Conservation (phyloP, 2,329 filamentous ascomycete species). For the Venturiaceae sp. region DNA sequence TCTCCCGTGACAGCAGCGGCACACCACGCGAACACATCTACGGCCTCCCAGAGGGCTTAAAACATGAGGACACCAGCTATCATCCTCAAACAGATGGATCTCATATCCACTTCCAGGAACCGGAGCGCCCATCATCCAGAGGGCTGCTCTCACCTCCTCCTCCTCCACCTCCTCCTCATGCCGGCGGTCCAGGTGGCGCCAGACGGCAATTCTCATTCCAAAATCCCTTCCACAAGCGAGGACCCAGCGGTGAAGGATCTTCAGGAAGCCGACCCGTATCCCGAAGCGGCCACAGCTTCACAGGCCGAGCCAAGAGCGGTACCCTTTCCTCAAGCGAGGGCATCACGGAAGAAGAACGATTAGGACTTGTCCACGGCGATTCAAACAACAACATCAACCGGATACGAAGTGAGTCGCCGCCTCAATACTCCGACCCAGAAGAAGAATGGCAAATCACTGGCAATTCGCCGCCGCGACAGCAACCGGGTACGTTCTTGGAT, state of each 20-base stretch:
- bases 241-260: slow-evolving; percentile 16
- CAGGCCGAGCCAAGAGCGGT: slow-evolving; percentile 16
- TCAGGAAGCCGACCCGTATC: slow-evolving; percentile 19
- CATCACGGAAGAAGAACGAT: slow-evolving; percentile 70
- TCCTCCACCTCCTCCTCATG: neutral
- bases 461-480: neutral
- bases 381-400: slow-evolving; percentile 21
- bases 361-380: slow-evolving; percentile 76
- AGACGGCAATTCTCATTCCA: slow-evolving; percentile 89
- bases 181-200: slow-evolving; percentile 21
- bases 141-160: neutral
- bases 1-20: neutral
- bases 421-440: slow-evolving; percentile 4
- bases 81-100: slow-evolving; percentile 15
- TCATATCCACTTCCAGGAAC: slow-evolving; percentile 13
- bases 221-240: slow-evolving; percentile 61
- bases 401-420: neutral
- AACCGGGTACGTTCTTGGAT: neutral
- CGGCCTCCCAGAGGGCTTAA: slow-evolving; percentile 33
- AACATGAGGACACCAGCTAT: slow-evolving; percentile 40
- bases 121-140: neutral
- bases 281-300: slow-evolving; percentile 18
- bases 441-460: slow-evolving; percentile 6
- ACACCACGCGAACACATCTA: slow-evolving; percentile 31
- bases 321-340: slow-evolving; percentile 34